Percentiles rank a stretch among this genome's conserved stretches.
Conservation (phyloP, 371 early-diverging fungal genomes). For the Mucor velutinosus region DNA sequence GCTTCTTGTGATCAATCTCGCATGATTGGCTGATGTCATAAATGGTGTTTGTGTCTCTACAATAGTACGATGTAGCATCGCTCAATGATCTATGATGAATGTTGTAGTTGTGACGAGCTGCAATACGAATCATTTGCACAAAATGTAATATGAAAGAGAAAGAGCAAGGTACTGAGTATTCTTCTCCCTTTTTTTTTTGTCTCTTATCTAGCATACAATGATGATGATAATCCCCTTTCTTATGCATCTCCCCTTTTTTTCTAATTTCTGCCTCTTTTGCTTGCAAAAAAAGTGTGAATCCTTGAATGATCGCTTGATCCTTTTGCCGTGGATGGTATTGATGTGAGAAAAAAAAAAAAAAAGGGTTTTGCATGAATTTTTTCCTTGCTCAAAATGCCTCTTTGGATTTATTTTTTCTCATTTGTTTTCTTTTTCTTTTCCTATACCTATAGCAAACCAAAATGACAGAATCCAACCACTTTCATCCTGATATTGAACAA, state of each 20-base stretch:
- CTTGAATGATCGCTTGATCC: not conserved
- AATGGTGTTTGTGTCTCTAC: not conserved
- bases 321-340: not conserved
- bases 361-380: constrained; percentile 9
- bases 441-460: not conserved
- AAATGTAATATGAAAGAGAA: not conserved
- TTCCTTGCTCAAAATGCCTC: not conserved
- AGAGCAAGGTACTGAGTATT: not conserved
- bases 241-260: not conserved
- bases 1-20: not conserved
- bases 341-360: constrained; percentile 4
- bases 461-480: constrained; percentile 14
- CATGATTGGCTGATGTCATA: not conserved
- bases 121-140: not conserved
- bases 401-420: not conserved
- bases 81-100: not conserved
- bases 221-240: not conserved
- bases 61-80: not conserved
- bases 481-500: constrained; percentile 15
- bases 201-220: not conserved
- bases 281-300: not conserved
- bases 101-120: not conserved
- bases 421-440: not conserved
- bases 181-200: not conserved
- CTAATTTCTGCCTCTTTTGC: not conserved